Conservation (phyloP, 305 asterid genomes). For the Salvia sclarea region DNA sequence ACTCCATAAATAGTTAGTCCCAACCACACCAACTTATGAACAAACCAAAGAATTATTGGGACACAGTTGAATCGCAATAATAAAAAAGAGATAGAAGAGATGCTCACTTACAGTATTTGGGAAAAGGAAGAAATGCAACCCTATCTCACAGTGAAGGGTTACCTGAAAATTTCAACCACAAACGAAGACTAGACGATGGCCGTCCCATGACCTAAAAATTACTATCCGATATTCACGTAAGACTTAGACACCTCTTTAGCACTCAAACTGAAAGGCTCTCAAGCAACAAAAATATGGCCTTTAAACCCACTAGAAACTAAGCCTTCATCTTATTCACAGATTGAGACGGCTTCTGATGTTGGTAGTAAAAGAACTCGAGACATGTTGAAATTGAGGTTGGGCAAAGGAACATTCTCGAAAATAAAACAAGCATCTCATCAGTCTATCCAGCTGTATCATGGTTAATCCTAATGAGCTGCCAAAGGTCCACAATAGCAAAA, state of each 20-base stretch:
- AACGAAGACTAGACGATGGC: conserved; percentile 2
- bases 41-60: background rate
- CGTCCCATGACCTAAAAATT: background rate
- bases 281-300: background rate
- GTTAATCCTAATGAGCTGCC: background rate
- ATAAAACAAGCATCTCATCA: background rate
- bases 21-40: conserved; percentile 1
- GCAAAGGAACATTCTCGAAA: background rate
- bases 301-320: background rate
- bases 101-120: conserved; percentile 9
- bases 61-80: background rate
- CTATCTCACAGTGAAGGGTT: background rate
- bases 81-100: background rate
- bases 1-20: background rate
- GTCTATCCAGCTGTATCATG: background rate
- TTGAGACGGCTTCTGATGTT: background rate
- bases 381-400: background rate
- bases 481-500: background rate
- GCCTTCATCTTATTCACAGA: background rate
- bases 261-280: background rate
- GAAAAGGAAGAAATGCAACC: conserved; percentile 1
- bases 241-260: background rate
- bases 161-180: conserved; percentile 1
- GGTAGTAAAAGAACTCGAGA: background rate
- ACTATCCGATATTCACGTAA: background rate